Percentiles rank a stretch among this genome's conserved stretches.
phyloP scores from a whole-genome alignment of 805 yeast species.

The Lachancea sp. region DNA sequence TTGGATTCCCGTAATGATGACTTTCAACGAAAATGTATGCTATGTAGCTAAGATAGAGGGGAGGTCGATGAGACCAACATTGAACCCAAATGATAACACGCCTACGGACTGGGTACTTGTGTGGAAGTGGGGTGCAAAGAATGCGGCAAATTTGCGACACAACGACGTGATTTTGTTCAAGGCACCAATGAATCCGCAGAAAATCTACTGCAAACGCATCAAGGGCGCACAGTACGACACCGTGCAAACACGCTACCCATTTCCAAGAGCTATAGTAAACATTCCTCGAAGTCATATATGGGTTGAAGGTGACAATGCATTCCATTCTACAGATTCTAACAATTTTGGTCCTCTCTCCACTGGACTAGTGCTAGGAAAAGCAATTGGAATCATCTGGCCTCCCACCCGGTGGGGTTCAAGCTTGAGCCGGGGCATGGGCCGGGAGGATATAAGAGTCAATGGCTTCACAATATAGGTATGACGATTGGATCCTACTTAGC shows the following conservation, averaged over 20 bases:
- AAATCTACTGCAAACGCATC: constrained; percentile 71
- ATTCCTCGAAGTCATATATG: constrained; percentile 80
- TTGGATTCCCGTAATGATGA: constrained; percentile 78
- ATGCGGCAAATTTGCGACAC: constrained; percentile 43
- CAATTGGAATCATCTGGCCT: constrained; percentile 66
- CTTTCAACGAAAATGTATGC: constrained; percentile 61
- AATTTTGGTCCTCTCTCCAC: constrained; percentile 82
- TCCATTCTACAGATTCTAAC: constrained; percentile 78
- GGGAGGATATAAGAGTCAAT: constrained; percentile 15
- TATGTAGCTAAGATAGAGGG: constrained; percentile 76
- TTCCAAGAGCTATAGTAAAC: constrained; percentile 49
- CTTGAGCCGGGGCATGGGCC: constrained; percentile 21
- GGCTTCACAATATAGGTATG: constrained; percentile 1
- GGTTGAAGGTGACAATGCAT: constrained; percentile 89
- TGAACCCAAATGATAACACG: constrained; percentile 56
- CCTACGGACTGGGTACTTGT: constrained; percentile 58
- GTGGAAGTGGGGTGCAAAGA: constrained; percentile 54
- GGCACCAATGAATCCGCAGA: constrained; percentile 76
- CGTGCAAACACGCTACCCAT: constrained; percentile 55
- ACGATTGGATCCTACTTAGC: neutral
- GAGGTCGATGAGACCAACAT: constrained; percentile 80
- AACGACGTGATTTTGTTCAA: constrained; percentile 71
- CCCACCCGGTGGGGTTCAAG: constrained; percentile 43
- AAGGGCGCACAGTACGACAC: constrained; percentile 70
- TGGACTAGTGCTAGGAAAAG: constrained; percentile 76